Evolutionary conservation across 1,139 yeast species (phyloP).

Genomic region (Geotrichum phurueaensis): DNA sequence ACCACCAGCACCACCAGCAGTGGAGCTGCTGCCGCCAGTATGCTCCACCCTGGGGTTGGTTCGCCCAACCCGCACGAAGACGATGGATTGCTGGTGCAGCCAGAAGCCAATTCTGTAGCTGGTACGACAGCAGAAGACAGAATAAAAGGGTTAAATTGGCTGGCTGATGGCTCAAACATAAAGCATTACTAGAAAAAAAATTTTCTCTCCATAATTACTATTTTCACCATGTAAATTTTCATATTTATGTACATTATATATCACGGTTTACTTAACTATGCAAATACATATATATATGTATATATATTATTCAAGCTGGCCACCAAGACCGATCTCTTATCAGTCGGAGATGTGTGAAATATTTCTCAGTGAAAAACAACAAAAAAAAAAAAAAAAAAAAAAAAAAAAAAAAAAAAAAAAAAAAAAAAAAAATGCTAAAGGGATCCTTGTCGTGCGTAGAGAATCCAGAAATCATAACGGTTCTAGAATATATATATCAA

Average conservation of each 20-base stretch:
- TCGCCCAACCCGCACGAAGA: neutral
- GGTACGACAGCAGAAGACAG: neutral
- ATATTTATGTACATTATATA: neutral
- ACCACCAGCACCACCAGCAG: no score
- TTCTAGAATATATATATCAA: neutral
- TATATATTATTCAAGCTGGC: neutral
- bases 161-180: neutral
- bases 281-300: neutral
- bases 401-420: neutral
- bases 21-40: neutral
- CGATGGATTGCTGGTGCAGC: neutral
- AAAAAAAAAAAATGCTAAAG: neutral
- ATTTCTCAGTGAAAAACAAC: neutral
- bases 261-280: neutral
- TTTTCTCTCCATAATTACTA: neutral
- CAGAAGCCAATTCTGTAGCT: neutral
- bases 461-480: neutral
- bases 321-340: neutral
- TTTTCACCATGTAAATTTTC: neutral
- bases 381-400: neutral
- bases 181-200: neutral
- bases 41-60: neutral
- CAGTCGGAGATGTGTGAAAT: neutral
- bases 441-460: neutral
- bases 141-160: constrained; percentile 6